Evolutionary conservation across 306 rosid genomes (phyloP).

Genomic region (Adenanthera pavonina): DNA sequence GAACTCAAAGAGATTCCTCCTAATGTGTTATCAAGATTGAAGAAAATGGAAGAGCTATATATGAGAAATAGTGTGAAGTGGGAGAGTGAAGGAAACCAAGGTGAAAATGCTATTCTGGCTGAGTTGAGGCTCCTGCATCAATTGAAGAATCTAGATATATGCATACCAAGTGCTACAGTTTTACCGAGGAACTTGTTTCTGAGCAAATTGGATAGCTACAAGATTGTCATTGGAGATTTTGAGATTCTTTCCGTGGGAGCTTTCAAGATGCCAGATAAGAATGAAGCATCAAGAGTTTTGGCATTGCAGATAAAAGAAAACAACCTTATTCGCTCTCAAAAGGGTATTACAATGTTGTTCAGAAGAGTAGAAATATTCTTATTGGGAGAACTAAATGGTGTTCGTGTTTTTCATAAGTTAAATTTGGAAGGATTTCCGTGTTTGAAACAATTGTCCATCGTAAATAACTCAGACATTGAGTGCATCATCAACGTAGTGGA

Average conservation of each 20-base stretch:
- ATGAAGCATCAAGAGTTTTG: background rate
- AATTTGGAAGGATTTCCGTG: too few species aligned
- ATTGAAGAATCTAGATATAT: constrained; percentile 13
- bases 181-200: background rate
- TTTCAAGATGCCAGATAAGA: background rate
- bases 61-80: constrained; percentile 13
- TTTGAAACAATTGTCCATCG: too few species aligned
- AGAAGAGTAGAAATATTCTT: background rate
- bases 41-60: constrained; percentile 33
- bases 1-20: constrained; percentile 38
- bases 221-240: background rate
- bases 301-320: background rate
- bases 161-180: background rate
- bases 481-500: too few species aligned
- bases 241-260: background rate
- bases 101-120: constrained; percentile 18
- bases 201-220: background rate
- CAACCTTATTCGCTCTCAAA: background rate
- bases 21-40: constrained; percentile 38
- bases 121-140: constrained; percentile 33
- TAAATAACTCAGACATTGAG: too few species aligned
- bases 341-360: background rate
- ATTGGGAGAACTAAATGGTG: background rate
- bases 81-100: constrained; percentile 27
- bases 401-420: background rate